phyloP scores from a whole-genome alignment of 805 yeast species.

The Candida dendrica region DNA sequence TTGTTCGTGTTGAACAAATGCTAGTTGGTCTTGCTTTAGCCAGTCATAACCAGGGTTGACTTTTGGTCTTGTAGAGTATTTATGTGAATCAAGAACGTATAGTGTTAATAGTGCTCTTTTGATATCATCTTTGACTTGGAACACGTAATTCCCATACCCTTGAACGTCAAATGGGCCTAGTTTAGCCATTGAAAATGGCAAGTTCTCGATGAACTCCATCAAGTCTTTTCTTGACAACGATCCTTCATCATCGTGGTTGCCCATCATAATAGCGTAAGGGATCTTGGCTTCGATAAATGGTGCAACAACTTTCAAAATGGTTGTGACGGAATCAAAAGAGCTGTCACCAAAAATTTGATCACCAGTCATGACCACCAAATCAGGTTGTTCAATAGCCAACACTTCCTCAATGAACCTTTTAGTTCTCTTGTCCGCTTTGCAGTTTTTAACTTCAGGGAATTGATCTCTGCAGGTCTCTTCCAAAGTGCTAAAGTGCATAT shows the following conservation, averaged over 20 bases:
- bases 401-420: constrained; percentile 48
- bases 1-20: constrained; percentile 38
- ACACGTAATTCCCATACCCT: constrained; percentile 79
- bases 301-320: constrained; percentile 62
- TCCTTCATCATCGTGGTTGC: constrained; percentile 94
- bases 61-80: constrained; percentile 61
- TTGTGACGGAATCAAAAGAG: constrained; percentile 70
- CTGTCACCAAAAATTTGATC: constrained; percentile 78
- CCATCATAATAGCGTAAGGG: constrained; percentile 77
- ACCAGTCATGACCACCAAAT: constrained; percentile 77
- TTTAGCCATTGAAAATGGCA: constrained; percentile 64
- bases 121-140: constrained; percentile 38
- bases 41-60: constrained; percentile 78
- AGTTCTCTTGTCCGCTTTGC: constrained; percentile 77
- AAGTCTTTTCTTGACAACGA: constrained; percentile 51
- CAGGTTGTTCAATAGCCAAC: constrained; percentile 68
- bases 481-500: constrained; percentile 84
- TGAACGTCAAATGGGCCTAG: constrained; percentile 60
- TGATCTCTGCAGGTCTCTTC: constrained; percentile 75
- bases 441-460: constrained; percentile 46
- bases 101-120: constrained; percentile 45
- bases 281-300: constrained; percentile 59
- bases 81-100: constrained; percentile 81
- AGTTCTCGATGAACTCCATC: constrained; percentile 43
- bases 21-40: constrained; percentile 64